A percentile compares a stretch with the other conserved stretches of the same genome.
phyloP scores from a whole-genome alignment of 768 basidiomycete species.

The Mycena galericulata region DNA sequence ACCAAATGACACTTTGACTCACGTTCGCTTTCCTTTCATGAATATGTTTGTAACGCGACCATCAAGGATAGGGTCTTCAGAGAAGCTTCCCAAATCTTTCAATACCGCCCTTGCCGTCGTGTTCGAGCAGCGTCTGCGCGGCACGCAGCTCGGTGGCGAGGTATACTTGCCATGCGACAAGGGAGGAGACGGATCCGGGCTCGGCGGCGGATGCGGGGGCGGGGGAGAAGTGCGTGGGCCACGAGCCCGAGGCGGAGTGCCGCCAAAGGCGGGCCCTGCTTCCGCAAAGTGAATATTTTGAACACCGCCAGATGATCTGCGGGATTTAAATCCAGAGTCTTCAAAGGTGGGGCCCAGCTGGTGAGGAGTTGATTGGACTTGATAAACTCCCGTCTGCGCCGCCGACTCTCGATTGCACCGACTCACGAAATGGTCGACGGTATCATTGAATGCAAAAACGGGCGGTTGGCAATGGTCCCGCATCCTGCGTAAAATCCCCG shows the following conservation, averaged over 20 bases:
- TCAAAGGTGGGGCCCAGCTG: too few relatives aligned
- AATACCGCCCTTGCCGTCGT: slow-evolving; percentile 39
- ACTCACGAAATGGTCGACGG: too few relatives aligned
- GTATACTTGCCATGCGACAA: slow-evolving; percentile 25
- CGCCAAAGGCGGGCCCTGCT: too few relatives aligned
- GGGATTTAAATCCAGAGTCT: too few relatives aligned
- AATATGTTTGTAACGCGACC: slow-evolving; percentile 54
- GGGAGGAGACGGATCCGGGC: slow-evolving; percentile 18
- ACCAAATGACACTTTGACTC: slow-evolving; percentile 27
- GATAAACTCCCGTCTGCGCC: too few relatives aligned
- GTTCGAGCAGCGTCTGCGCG: slow-evolving; percentile 20
- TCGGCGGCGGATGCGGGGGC: not conserved
- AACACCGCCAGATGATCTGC: too few relatives aligned
- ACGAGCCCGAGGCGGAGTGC: not conserved
- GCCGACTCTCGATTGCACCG: too few relatives aligned
- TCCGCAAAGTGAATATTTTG: too few relatives aligned
- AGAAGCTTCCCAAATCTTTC: slow-evolving; percentile 55
- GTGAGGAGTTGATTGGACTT: too few relatives aligned
- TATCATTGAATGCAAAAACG: too few relatives aligned
- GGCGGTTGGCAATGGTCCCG: too few relatives aligned
- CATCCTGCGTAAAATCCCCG: too few relatives aligned
- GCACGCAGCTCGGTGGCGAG: slow-evolving; percentile 27
- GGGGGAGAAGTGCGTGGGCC: slow-evolving; percentile 4
- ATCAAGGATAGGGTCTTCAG: slow-evolving; percentile 43
- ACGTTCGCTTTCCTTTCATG: slow-evolving; percentile 59